phyloP scores from a whole-genome alignment of 306 rosid genomes.

The Coriaria nepalensis region DNA sequence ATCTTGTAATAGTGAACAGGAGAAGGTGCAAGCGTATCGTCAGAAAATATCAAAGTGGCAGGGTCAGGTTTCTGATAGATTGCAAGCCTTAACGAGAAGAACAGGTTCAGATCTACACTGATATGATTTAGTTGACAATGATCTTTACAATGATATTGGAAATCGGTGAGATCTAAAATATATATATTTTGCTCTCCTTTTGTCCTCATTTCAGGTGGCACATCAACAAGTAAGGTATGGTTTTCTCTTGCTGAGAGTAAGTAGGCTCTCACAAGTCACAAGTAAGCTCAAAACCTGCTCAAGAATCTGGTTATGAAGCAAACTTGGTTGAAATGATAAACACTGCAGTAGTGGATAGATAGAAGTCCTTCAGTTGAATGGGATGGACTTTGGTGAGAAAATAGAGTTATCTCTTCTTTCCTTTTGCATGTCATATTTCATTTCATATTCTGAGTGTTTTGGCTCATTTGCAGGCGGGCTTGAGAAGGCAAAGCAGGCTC shows the following conservation, averaged over 20 bases:
- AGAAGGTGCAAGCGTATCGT: conserved; percentile 74
- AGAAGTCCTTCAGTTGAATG: conserved; percentile 89
- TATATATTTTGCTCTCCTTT: conserved; percentile 8
- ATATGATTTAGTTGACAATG: conserved; percentile 8
- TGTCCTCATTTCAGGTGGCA: conserved; percentile 45
- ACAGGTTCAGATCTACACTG: conserved; percentile 43
- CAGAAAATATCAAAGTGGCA: conserved; percentile 87
- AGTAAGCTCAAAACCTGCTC: conserved; percentile 44
- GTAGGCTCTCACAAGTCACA: too few species aligned
- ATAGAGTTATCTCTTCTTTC: conserved; percentile 2
- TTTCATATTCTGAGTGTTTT: conserved; percentile 16
- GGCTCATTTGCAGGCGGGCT: conserved; percentile 66
- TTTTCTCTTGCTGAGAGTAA: conserved; percentile 21
- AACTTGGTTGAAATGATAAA: conserved; percentile 89
- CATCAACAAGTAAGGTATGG: conserved; percentile 49
- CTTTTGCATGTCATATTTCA: background rate
- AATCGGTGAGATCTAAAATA: conserved; percentile 10
- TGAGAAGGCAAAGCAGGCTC: conserved; percentile 88
- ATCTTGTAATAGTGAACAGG: conserved; percentile 52
- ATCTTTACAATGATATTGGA: conserved; percentile 2
- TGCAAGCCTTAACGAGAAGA: conserved; percentile 52
- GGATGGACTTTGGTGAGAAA: conserved; percentile 92
- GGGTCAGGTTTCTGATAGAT: conserved; percentile 77
- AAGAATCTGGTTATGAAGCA: conserved; percentile 42
- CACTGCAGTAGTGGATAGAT: conserved; percentile 83